Percentiles rank a stretch among this genome's conserved stretches.
phyloP scores from a whole-genome alignment of 768 basidiomycete species.

The Rhizopogon sp. region DNA sequence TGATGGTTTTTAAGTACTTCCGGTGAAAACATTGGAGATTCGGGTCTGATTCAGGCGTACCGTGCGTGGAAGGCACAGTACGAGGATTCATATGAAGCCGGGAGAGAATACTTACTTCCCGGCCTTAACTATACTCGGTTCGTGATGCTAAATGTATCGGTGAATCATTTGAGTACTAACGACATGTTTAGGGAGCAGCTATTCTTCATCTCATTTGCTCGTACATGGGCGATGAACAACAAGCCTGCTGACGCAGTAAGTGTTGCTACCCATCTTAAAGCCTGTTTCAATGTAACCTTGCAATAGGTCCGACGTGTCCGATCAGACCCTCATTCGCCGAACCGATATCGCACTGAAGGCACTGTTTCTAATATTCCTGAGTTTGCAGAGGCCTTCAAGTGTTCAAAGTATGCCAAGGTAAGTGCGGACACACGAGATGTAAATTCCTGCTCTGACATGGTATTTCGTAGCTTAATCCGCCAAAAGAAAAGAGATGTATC shows the following conservation, averaged over 20 bases:
- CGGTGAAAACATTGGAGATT: slow-evolving; percentile 89
- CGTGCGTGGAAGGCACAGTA: slow-evolving; percentile 87
- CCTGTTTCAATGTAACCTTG: neutral
- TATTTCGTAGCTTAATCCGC: slow-evolving; percentile 68
- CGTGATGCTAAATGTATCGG: slow-evolving; percentile 5
- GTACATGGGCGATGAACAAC: slow-evolving; percentile 82
- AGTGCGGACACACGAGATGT: slow-evolving; percentile 13
- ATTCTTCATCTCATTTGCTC: slow-evolving; percentile 89
- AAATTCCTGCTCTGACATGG: neutral
- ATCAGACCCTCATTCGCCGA: slow-evolving; percentile 87
- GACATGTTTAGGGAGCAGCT: slow-evolving; percentile 66
- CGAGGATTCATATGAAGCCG: slow-evolving; percentile 48
- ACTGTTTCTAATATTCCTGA: slow-evolving; percentile 84
- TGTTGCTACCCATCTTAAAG: slow-evolving; percentile 7
- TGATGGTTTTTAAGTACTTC: slow-evolving; percentile 54
- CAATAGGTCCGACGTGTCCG: slow-evolving; percentile 68
- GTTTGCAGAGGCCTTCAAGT: slow-evolving; percentile 86
- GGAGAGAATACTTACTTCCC: slow-evolving; percentile 72
- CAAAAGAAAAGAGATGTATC: slow-evolving; percentile 67
- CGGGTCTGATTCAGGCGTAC: slow-evolving; percentile 79
- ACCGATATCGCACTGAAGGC: slow-evolving; percentile 75
- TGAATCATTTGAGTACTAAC: neutral
- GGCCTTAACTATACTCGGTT: slow-evolving; percentile 74
- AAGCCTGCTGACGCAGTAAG: slow-evolving; percentile 73
- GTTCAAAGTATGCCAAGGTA: slow-evolving; percentile 71